Percentiles rank a stretch among this genome's conserved stretches.
These are phyloP conservation scores for Eremothecium coryli DNA, from an alignment of 1,139 yeast species.

Conservation along the genomic window DNA sequence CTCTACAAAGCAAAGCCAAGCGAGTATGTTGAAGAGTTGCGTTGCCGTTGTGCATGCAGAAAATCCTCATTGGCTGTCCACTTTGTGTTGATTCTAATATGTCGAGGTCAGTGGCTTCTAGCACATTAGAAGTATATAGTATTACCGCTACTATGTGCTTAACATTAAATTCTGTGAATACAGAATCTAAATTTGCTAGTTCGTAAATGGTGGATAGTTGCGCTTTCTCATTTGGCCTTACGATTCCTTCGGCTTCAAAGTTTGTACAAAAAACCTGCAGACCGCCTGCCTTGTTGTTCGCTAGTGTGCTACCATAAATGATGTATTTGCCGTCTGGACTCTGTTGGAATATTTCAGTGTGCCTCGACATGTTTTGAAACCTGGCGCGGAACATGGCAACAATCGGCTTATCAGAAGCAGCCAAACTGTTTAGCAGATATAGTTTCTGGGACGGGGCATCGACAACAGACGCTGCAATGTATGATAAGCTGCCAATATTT, in stretches of 20 bases:
- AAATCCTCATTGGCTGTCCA: not conserved
- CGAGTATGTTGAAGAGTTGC: not conserved
- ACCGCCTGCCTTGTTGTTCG: slow-evolving; percentile 12
- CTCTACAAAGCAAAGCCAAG: not conserved
- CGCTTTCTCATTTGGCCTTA: slow-evolving; percentile 4
- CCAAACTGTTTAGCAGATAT: not conserved
- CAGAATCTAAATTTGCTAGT: not conserved
- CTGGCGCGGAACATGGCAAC: slow-evolving; percentile 11
- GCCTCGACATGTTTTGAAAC: slow-evolving; percentile 16
- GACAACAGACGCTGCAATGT: not conserved
- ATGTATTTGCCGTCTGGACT: slow-evolving; percentile 16
- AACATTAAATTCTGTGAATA: not conserved
- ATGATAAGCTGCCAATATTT: not conserved
- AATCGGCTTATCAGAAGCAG: not conserved
- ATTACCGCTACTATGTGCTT: not conserved
- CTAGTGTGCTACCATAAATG: slow-evolving; percentile 19
- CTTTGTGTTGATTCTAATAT: not conserved
- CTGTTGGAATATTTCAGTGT: slow-evolving; percentile 15
- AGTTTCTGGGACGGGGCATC: not conserved
- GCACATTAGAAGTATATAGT: not conserved
- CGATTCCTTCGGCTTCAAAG: slow-evolving; percentile 10
- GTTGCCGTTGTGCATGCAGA: not conserved
- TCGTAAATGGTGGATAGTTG: not conserved
- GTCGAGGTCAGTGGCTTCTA: not conserved
- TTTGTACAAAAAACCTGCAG: slow-evolving; percentile 18